Conservation (phyloP, 768 basidiomycete genomes). For the Boletus reticuloceps region DNA sequence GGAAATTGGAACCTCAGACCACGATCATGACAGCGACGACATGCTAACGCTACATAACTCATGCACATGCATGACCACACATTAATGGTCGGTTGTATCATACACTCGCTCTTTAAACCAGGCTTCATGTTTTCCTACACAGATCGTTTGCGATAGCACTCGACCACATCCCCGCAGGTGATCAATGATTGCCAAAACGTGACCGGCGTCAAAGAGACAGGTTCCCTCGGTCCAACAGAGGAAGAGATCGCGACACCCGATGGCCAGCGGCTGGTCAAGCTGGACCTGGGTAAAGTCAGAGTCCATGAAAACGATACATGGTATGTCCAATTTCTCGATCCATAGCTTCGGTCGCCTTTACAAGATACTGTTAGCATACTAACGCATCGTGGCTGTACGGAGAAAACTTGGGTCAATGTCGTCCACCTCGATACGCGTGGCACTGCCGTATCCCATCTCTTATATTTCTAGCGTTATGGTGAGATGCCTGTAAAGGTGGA, state of each 20-base stretch:
- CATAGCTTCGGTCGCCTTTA: background rate
- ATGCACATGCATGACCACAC: too few relatives aligned
- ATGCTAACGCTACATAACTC: too few relatives aligned
- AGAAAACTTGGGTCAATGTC: conserved; percentile 76
- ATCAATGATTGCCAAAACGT: too few relatives aligned
- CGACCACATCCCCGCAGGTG: too few relatives aligned
- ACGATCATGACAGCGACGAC: too few relatives aligned
- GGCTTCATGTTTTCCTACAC: background rate
- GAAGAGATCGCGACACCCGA: conserved; percentile 19
- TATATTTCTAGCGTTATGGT: conserved; percentile 88
- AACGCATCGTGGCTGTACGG: conserved; percentile 85
- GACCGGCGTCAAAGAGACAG: too few relatives aligned
- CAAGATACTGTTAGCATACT: conserved; percentile 21
- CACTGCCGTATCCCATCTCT: conserved; percentile 60
- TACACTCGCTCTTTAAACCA: background rate
- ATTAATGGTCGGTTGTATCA: too few relatives aligned
- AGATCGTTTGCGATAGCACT: background rate
- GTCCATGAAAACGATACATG: conserved; percentile 95
- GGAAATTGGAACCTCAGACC: too few relatives aligned
- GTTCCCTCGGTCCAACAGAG: conserved; percentile 40
- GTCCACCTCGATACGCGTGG: conserved; percentile 99
- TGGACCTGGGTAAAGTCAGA: conserved; percentile 53
- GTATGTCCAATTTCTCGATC: conserved; percentile 40
- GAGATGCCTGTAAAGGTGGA: conserved; percentile 86
- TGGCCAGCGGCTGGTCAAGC: conserved; percentile 1